Base-by-base conservation (phyloP, 164 flowering plant genomes). In the Chimonanthus praecox region DNA sequence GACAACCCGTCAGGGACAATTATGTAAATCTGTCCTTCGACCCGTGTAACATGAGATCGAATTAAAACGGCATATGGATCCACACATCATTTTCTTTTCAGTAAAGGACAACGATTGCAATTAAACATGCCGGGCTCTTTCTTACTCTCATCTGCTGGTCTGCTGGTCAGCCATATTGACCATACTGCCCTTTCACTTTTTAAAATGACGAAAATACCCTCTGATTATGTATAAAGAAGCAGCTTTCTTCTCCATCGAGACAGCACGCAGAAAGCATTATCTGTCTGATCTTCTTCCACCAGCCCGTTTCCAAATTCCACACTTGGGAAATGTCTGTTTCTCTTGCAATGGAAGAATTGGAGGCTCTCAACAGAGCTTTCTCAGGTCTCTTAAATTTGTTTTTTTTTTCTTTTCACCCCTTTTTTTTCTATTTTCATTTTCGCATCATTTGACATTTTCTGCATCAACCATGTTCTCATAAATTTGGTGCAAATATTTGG, bases 361-460 rank as follows among this genome's bases (percentile, higher is more conserved):
- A 71, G 16, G 54, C 67, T 6, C 73, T 71, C 67, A 71, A n/a
- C 7, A 61, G 33, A n/a, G 73, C 73, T 47, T 71, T 71, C 33
- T 71, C 73, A 61, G 73, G 73, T 71, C 61, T 61, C 49, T 11
- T 11, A 45, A 10, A n/a, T 4, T n/a, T 58, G 65, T 58, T 5
- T 6, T 4, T 46, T 20, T 58, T 6, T 58, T 4, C 16, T 9
- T 70, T 8, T 9, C 50, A 47, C 47, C 44, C 33, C 54, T 21
- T 20, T 21, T 70, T 43, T 58, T 54, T 11, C 5, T 44, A 4
- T 10, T 4, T 33, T 10, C 4, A 15, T 9, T 7, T 33, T 63
- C 66, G 66, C 11, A 10, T 63, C 44, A 63, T 18, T 20, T 5
- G 21, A 63, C 18, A 63, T 20, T 33, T 10, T n/a, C 11, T 58